Evolutionary conservation across 2,329 filamentous ascomycete species (phyloP).

Genomic region (Pseudonectria buxi): DNA sequence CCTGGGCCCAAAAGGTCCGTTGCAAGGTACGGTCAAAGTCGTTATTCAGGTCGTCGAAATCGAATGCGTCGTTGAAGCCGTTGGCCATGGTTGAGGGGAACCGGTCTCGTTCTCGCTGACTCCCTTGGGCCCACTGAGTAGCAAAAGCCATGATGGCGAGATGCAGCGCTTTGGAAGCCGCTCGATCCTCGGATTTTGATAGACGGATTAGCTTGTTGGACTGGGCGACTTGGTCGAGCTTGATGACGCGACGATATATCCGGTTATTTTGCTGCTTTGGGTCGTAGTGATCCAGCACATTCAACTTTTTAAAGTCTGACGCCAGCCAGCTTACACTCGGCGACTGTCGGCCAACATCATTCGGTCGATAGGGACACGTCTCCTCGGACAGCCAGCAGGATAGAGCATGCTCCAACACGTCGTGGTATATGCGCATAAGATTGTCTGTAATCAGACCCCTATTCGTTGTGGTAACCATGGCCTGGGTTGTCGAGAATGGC

Average conservation of each 20-base stretch:
- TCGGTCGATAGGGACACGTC: constrained; percentile 40
- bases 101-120: constrained; percentile 20
- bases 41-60: constrained; percentile 22
- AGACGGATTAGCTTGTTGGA: constrained; percentile 34
- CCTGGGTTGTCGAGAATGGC: constrained; percentile 20
- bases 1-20: constrained; percentile 33
- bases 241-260: constrained; percentile 42
- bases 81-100: constrained; percentile 17
- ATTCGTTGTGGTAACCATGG: constrained; percentile 20
- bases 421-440: constrained; percentile 40
- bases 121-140: constrained; percentile 37
- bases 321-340: constrained; percentile 22
- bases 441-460: constrained; percentile 22
- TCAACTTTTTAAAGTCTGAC: constrained; percentile 19
- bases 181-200: constrained; percentile 34
- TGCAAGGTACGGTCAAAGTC: constrained; percentile 34
- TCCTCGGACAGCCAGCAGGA: constrained; percentile 48
- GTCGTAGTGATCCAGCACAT: constrained; percentile 16
- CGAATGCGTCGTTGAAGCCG: constrained; percentile 15
- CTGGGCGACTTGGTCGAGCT: constrained; percentile 39
- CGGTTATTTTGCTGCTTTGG: constrained; percentile 31
- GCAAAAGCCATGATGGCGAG: constrained; percentile 46
- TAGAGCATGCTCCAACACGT: constrained; percentile 46
- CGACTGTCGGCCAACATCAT: constrained; percentile 11
- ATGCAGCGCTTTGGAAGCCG: constrained; percentile 39